Conservation (phyloP, 2,329 filamentous ascomycete genomes). For the Talaromyces islandicus region DNA sequence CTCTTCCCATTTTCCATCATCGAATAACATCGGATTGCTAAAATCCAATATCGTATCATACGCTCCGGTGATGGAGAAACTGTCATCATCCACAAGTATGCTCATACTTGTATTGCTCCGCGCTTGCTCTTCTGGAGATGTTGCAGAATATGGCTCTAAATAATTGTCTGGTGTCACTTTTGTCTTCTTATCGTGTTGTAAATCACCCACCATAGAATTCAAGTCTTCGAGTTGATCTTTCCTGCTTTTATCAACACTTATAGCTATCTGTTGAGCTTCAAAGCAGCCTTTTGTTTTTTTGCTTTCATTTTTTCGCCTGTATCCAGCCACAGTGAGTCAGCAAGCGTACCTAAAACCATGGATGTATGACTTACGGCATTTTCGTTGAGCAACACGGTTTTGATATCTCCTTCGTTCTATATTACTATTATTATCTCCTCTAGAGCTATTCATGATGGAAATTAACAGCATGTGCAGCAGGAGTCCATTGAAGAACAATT, state of each 20-base stretch:
- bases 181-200: neutral
- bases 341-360: neutral
- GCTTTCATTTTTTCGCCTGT: neutral
- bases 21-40: neutral
- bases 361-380: neutral
- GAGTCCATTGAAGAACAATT: too few species aligned
- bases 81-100: neutral
- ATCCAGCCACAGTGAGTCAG: neutral
- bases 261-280: neutral
- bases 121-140: neutral
- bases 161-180: neutral
- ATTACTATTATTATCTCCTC: too few species aligned
- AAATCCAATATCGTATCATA: neutral
- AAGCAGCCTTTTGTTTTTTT: neutral
- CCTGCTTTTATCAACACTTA: neutral
- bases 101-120: too few species aligned
- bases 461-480: too few species aligned
- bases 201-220: neutral
- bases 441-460: too few species aligned
- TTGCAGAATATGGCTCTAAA: neutral
- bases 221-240: neutral
- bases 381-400: neutral
- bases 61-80: neutral
- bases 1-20: neutral
- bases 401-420: neutral